phyloP scores from a whole-genome alignment of 2,329 filamentous ascomycete species.

The Cercospora nicotianae region DNA sequence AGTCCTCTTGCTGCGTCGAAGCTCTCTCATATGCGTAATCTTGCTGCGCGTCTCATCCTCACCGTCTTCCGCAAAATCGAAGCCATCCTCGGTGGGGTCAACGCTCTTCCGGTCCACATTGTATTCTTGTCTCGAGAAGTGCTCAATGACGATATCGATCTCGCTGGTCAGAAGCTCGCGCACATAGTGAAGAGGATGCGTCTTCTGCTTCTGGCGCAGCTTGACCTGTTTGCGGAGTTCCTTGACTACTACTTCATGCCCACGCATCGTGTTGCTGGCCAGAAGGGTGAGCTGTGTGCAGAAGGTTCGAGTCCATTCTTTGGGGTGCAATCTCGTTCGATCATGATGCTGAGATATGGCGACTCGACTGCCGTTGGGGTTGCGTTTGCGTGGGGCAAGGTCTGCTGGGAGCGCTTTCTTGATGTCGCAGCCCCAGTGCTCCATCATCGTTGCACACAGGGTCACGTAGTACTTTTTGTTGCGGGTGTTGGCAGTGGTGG shows the following conservation, averaged over 20 bases:
- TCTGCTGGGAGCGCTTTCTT: not conserved
- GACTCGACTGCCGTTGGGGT: not conserved
- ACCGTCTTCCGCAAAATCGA: not conserved
- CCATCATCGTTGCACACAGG: not conserved
- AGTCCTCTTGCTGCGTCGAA: not conserved
- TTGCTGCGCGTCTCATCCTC: not conserved
- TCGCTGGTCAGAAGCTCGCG: not conserved
- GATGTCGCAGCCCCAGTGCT: not conserved
- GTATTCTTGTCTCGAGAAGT: not conserved
- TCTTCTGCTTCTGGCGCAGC: not conserved
- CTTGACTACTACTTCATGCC: not conserved
- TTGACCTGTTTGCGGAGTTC: not conserved
- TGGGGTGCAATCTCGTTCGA: not conserved
- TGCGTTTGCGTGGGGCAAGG: not conserved
- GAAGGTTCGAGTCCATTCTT: not conserved
- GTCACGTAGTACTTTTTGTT: not conserved
- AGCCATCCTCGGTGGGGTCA: not conserved
- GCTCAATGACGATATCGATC: not conserved
- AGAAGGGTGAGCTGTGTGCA: not conserved
- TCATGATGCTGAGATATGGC: not conserved
- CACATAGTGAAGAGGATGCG: not conserved
- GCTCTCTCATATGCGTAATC: not conserved
- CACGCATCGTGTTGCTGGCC: not conserved
- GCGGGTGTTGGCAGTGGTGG: not conserved
- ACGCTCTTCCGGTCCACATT: not conserved